Conservation (phyloP, 2,329 filamentous ascomycete genomes). For the Septoria linicola region DNA sequence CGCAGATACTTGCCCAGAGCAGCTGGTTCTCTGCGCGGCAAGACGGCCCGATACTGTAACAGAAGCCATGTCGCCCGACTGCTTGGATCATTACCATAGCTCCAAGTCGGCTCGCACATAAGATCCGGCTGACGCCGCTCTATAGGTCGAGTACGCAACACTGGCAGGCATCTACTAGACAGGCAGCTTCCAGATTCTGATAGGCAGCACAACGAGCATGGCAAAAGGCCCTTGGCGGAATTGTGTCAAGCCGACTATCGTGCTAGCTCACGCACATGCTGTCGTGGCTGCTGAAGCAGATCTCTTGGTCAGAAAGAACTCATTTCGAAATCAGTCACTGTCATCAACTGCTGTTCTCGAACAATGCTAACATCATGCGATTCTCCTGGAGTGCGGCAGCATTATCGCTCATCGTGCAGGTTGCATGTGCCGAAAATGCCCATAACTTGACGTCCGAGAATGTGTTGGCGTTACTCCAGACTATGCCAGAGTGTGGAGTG, state of each 20-base stretch:
- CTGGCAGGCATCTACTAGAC: too few relatives aligned
- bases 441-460: neutral
- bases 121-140: too few relatives aligned
- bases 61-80: neutral
- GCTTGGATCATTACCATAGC: neutral
- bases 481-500: constrained; percentile 13
- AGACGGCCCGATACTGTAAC: neutral
- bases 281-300: too few relatives aligned
- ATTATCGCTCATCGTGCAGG: neutral
- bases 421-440: neutral
- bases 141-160: too few relatives aligned
- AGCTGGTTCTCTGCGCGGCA: neutral
- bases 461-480: constrained; percentile 1
- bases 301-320: too few relatives aligned
- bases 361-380: neutral
- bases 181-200: too few relatives aligned
- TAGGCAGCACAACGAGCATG: too few relatives aligned
- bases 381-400: neutral
- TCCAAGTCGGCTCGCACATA: too few relatives aligned
- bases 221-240: too few relatives aligned
- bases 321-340: neutral
- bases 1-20: neutral
- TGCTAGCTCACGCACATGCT: too few relatives aligned
- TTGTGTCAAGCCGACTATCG: too few relatives aligned
- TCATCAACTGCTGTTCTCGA: neutral